Percentiles rank a stretch among this genome's conserved stretches.
phyloP scores from a whole-genome alignment of 2,329 filamentous ascomycete species.

The Fusarium coicis region DNA sequence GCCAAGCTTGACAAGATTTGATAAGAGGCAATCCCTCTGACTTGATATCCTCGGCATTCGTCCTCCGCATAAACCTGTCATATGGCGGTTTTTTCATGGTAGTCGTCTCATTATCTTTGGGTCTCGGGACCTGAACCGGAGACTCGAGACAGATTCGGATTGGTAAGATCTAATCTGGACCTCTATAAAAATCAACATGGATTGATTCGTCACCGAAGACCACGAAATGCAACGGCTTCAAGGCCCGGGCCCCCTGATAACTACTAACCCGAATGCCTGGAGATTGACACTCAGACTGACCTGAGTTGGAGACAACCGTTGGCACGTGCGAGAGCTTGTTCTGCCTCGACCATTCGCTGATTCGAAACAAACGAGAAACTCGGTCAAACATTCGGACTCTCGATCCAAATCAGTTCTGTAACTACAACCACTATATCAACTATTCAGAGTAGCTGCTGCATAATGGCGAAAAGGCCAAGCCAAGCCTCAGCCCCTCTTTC shows the following conservation, averaged over 20 bases:
- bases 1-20: constrained; percentile 5
- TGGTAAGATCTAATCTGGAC: constrained; percentile 15
- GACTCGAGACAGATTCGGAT: constrained; percentile 23
- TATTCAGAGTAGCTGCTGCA: background rate
- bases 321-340: constrained; percentile 43
- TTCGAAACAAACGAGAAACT: constrained; percentile 18
- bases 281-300: background rate
- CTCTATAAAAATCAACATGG: background rate
- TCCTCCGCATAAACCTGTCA: constrained; percentile 14
- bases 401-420: constrained; percentile 4
- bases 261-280: constrained; percentile 15
- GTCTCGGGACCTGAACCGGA: constrained; percentile 24
- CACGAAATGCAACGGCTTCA: constrained; percentile 3
- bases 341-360: constrained; percentile 6
- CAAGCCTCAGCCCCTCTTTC: constrained; percentile 13
- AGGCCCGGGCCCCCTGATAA: constrained; percentile 21
- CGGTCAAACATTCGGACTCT: constrained; percentile 22
- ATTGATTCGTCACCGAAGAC: constrained; percentile 12
- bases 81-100: constrained; percentile 13
- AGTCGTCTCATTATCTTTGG: constrained; percentile 12
- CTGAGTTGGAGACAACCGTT: constrained; percentile 25
- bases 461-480: constrained; percentile 24
- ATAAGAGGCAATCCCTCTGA: constrained; percentile 10
- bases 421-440: background rate
- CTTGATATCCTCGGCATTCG: constrained; percentile 8